Base-by-base conservation (phyloP, 2,329 filamentous ascomycete genomes). In the Aspergillus tubingensis region DNA sequence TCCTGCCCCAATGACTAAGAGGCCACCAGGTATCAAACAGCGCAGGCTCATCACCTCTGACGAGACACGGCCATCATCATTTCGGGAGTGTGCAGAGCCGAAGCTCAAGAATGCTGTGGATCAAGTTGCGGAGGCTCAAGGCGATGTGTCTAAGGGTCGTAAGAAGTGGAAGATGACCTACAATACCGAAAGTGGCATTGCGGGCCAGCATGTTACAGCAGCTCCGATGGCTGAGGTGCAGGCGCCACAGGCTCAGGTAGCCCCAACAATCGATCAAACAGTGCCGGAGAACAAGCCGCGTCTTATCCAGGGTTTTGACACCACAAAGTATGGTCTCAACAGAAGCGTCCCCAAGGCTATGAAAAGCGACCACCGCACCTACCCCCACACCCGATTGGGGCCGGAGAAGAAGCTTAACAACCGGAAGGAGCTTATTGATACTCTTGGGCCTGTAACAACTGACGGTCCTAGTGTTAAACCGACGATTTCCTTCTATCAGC, bases 111-210 rank as follows among this genome's bases (percentile, higher is more conserved):
- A 54, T 39, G 21, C 21, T 30, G 10, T 17, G 25, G 8, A 8
- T 11, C 47, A 30, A 30, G 52, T 8, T 30, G 17, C 43, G 15
- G 60, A 36, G 21, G 3, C 54, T 38, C 57, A 64, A 50, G 48
- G 59, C 11, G 21, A 47, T 50, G 32, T 48, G 7, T 48, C 38
- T 11, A 57, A 44, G 1, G 53, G 60, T 52, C 67, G 67, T 13
- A 65, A 54, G 53, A 54, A 43, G 15, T 70, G 65, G 67, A 64
- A 54, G 8, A 66, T 67, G 67, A 58, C 13, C 4, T 68, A 69
- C 6, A 27, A 11, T 49, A 23, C 39, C 11, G 25, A 57, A 17
- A n/a, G 25, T 17, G 41, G n/a, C 17, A 51, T 6, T 17, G 5
- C 48, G n/a, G 19, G n/a, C 48, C 15, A 44, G 8, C 41, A 44